Evolutionary conservation across 78 protist species (phyloP), one percentile per base, ranked within the genome.

Genomic region (Tieghemostelium lacteum): DNA sequence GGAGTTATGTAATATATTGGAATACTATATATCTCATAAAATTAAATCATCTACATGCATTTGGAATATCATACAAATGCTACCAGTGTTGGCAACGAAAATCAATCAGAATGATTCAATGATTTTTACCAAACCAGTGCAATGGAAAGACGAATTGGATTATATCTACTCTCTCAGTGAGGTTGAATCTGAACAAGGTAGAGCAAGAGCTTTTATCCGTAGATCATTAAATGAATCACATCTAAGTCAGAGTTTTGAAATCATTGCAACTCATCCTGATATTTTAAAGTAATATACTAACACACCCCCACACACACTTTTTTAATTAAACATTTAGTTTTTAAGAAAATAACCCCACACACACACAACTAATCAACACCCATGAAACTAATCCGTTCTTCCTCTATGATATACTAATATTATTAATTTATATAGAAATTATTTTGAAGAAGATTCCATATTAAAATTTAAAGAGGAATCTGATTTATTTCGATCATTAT

Each of bases 401-500:
- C n/a, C 20, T 26, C 14, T 1, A 45, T 14, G 6, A 45, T 14
- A 14, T 14, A 45, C 10, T 14, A 45, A 45, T 45, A 45, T 14
- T 45, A 28, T 45, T 45, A 4, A 2, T 28, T 45, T 49, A 26
- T 69, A 28, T 26, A 50, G 71, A 40, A 66, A 20, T 34, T 10
- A 83, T 55, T 83, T 69, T 69, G 78, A 83, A 42, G 89, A 83
- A 10, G 89, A 83, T 28, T 28, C 80, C 17, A 83, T 83, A 16
- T 34, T 83, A 14, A 49, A 65, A 36, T 17, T 39, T 42, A 83
- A 83, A 58, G 89, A 83, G 22, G 89, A 83, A 24, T 52, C 89
- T 12, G 89, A 83, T 58, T 19, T 83, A 28, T 83, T 54, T 50
- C 8, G 89, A 58, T 58, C 72, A 10, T 39, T 83, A 22, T 55